phyloP scores from a whole-genome alignment of 495 filamentous ascomycete genomes.

The Astrocystis sublimbata region DNA sequence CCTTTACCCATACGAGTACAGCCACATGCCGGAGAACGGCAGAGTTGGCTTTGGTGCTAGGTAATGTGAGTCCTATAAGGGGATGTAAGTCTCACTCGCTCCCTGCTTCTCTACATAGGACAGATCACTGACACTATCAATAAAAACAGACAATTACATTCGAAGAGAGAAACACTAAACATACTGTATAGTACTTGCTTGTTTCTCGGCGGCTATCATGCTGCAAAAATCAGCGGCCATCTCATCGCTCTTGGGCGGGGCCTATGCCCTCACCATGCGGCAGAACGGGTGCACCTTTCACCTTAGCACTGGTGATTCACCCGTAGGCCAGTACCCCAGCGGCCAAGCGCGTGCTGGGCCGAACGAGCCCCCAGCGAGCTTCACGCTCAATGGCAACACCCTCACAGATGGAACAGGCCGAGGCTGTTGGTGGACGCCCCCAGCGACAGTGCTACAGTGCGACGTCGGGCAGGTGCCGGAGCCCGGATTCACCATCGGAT shows the following conservation, averaged over 20 bases:
- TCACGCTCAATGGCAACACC: slow-evolving; percentile 27
- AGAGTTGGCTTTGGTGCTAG: neutral
- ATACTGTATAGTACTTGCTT: no score
- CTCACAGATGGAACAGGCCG: slow-evolving; percentile 27
- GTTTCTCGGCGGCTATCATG: slow-evolving; percentile 7
- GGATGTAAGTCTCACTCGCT: neutral
- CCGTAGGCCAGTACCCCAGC: slow-evolving; percentile 27
- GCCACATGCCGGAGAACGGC: neutral
- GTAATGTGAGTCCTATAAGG: neutral
- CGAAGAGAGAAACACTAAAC: no score
- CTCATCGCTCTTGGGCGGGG: slow-evolving; percentile 19
- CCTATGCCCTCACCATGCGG: slow-evolving; percentile 26
- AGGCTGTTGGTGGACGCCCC: slow-evolving; percentile 39
- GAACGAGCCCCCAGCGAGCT: slow-evolving; percentile 17
- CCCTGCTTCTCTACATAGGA: no score
- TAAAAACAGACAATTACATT: no score
- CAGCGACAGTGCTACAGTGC: slow-evolving; percentile 66
- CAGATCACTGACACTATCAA: no score
- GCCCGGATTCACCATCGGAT: slow-evolving; percentile 51
- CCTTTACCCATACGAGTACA: neutral
- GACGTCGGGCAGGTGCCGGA: slow-evolving; percentile 52
- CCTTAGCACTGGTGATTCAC: slow-evolving; percentile 24
- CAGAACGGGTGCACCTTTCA: slow-evolving; percentile 27
- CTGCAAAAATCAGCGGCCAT: slow-evolving; percentile 22
- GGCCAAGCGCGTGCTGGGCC: slow-evolving; percentile 25